A percentile compares a stretch with the other conserved stretches of the same genome.
These are phyloP conservation scores for Helminthosporium solani DNA, from an alignment of 2,329 filamentous ascomycete species.

Conservation along the genomic window DNA sequence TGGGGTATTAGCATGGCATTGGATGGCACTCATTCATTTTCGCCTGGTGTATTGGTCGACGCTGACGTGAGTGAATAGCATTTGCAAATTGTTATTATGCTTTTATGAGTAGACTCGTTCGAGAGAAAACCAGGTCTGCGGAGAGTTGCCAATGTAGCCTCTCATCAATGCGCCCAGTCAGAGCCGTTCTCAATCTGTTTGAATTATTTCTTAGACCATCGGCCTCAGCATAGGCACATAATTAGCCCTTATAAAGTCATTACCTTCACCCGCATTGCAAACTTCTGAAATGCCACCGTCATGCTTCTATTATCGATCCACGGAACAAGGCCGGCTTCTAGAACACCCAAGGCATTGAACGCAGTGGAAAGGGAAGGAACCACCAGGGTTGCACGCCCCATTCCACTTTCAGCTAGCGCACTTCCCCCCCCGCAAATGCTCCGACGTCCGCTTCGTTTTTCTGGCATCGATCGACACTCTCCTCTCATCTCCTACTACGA, in stretches of 20 bases:
- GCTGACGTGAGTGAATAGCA: too few relatives aligned
- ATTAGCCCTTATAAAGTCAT: constrained; percentile 3
- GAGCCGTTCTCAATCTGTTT: too few relatives aligned
- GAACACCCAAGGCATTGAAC: constrained; percentile 15
- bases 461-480: constrained; percentile 1
- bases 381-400: constrained; percentile 2
- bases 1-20: constrained; percentile 12
- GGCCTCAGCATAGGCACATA: constrained; percentile 10
- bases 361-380: background rate
- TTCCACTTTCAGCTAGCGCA: constrained; percentile 12
- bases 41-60: too few relatives aligned
- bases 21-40: constrained; percentile 1
- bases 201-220: too few relatives aligned
- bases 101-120: too few relatives aligned
- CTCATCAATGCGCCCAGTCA: too few relatives aligned
- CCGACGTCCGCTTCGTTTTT: background rate
- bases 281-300: constrained; percentile 10
- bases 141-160: too few relatives aligned
- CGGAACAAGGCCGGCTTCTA: constrained; percentile 6
- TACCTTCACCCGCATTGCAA: constrained; percentile 13
- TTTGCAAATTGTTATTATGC: too few relatives aligned
- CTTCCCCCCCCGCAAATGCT: constrained; percentile 19
- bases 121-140: too few relatives aligned
- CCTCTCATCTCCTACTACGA: constrained; percentile 6
- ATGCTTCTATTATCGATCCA: constrained; percentile 9